phyloP scores from a whole-genome alignment of 495 filamentous ascomycete genomes.

The Apodospora peruviana region DNA sequence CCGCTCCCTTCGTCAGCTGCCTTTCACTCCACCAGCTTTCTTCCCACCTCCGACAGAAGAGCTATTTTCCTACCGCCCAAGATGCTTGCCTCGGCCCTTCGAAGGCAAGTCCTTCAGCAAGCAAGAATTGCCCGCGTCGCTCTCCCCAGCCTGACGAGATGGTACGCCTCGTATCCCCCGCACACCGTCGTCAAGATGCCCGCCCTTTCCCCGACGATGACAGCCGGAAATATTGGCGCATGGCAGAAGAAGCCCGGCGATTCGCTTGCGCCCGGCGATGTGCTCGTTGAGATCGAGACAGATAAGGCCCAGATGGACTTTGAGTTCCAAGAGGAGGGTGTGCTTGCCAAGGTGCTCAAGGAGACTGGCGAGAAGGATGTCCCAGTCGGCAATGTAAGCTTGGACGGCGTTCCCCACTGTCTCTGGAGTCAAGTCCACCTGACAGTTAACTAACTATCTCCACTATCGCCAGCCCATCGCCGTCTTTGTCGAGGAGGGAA shows the following conservation, averaged over 20 bases:
- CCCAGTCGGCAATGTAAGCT: constrained; percentile 85
- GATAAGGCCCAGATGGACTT: constrained; percentile 99
- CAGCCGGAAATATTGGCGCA: constrained; percentile 87
- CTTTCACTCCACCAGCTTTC: constrained; percentile 15
- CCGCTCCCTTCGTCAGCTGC: constrained; percentile 11
- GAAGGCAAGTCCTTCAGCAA: constrained; percentile 49
- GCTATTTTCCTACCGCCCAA: constrained; percentile 30
- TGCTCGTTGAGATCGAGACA: constrained; percentile 99
- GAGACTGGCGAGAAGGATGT: constrained; percentile 93
- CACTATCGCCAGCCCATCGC: constrained; percentile 75
- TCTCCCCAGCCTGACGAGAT: constrained; percentile 47
- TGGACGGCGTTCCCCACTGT: constrained; percentile 12
- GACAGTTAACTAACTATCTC: constrained; percentile 10
- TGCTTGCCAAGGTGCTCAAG: constrained; percentile 91
- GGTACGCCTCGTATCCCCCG: constrained; percentile 70
- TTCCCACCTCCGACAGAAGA: constrained; percentile 11
- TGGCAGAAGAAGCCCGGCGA: constrained; percentile 99
- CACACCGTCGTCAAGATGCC: constrained; percentile 98
- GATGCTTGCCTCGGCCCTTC: constrained; percentile 50
- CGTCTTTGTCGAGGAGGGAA: constrained; percentile 84
- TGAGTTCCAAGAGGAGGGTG: constrained; percentile 97
- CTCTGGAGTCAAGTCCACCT: background rate
- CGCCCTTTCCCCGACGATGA: constrained; percentile 97
- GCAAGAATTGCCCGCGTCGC: constrained; percentile 34
- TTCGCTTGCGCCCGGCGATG: constrained; percentile 80